These are phyloP conservation scores for Macrocybe gigantea DNA, from an alignment of 768 basidiomycete genomes.

Conservation along the genomic window DNA sequence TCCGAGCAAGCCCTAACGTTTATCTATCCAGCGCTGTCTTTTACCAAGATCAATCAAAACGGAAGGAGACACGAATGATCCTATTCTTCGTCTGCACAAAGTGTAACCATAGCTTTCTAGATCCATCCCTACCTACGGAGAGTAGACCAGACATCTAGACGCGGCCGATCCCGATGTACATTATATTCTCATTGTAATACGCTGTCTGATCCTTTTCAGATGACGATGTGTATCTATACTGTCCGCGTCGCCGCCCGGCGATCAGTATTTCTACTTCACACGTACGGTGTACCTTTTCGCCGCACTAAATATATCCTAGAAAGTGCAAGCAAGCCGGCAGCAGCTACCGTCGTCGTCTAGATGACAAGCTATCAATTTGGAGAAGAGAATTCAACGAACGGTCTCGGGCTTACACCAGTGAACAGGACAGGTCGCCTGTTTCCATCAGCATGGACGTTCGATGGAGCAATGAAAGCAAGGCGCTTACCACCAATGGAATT, in stretches of 20 bases:
- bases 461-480: background rate
- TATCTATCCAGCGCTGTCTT: slow-evolving; percentile 68
- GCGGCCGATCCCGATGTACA: slow-evolving; percentile 7
- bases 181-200: slow-evolving; percentile 9
- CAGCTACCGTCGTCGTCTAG: slow-evolving; percentile 3
- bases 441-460: background rate
- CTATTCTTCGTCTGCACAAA: slow-evolving; percentile 87
- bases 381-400: background rate
- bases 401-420: slow-evolving; percentile 4
- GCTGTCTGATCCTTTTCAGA: slow-evolving; percentile 4
- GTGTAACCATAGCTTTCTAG: slow-evolving; percentile 71
- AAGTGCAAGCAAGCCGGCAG: slow-evolving; percentile 1
- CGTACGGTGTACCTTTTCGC: slow-evolving; percentile 6
- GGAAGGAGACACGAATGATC: slow-evolving; percentile 93
- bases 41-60: slow-evolving; percentile 96
- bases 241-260: background rate
- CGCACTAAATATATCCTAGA: slow-evolving; percentile 3
- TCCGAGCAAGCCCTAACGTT: background rate
- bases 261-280: background rate
- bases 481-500: slow-evolving; percentile 9
- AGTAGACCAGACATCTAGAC: slow-evolving; percentile 25
- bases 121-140: slow-evolving; percentile 54
- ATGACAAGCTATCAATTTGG: background rate
- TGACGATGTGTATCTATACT: background rate
- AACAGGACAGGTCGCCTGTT: slow-evolving; percentile 10